Percentiles rank a stretch among this genome's conserved stretches.
Conservation (phyloP, 108 stramenopile genomes). For the Nitzschia sp. region DNA sequence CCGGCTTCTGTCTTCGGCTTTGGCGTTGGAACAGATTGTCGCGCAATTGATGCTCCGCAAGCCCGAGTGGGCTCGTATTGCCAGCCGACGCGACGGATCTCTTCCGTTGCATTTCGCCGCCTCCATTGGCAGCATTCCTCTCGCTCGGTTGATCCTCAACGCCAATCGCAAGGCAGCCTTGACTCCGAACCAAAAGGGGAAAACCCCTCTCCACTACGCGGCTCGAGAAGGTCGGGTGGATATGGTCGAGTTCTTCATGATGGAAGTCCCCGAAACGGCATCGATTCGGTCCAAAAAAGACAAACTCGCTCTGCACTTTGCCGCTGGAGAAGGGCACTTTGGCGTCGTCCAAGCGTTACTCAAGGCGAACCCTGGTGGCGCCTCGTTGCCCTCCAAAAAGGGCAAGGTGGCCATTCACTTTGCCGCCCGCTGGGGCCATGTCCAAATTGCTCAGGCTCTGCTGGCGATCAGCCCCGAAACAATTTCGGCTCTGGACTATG, state of each 20-base stretch:
- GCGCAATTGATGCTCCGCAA: slow-evolving; percentile 16
- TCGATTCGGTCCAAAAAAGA: slow-evolving; percentile 41
- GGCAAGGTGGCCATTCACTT: slow-evolving; percentile 56
- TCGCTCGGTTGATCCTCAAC: slow-evolving; percentile 21
- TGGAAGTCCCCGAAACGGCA: slow-evolving; percentile 31
- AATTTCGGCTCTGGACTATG: slow-evolving; percentile 38
- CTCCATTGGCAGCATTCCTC: slow-evolving; percentile 37
- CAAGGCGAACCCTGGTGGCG: slow-evolving; percentile 42
- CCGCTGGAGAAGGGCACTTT: slow-evolving; percentile 49
- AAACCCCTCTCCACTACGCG: slow-evolving; percentile 58
- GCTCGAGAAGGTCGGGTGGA: slow-evolving; percentile 49
- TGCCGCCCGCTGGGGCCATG: slow-evolving; percentile 60
- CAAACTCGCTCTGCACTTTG: slow-evolving; percentile 59
- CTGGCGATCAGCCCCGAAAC: slow-evolving; percentile 25
- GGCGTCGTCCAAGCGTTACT: slow-evolving; percentile 37
- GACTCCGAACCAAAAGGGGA: slow-evolving; percentile 53
- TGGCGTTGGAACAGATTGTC: slow-evolving; percentile 12
- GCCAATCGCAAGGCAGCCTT: slow-evolving; percentile 35
- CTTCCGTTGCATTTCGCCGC: slow-evolving; percentile 59
- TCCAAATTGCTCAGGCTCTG: slow-evolving; percentile 39
- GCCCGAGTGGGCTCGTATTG: slow-evolving; percentile 31
- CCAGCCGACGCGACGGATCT: slow-evolving; percentile 39
- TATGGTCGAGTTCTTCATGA: slow-evolving; percentile 44
- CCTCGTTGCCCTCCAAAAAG: slow-evolving; percentile 33
- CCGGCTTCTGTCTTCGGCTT: not conserved